Base-by-base conservation (phyloP, 371 early-diverging fungal species). In the Choanephora cucurbitarum region DNA sequence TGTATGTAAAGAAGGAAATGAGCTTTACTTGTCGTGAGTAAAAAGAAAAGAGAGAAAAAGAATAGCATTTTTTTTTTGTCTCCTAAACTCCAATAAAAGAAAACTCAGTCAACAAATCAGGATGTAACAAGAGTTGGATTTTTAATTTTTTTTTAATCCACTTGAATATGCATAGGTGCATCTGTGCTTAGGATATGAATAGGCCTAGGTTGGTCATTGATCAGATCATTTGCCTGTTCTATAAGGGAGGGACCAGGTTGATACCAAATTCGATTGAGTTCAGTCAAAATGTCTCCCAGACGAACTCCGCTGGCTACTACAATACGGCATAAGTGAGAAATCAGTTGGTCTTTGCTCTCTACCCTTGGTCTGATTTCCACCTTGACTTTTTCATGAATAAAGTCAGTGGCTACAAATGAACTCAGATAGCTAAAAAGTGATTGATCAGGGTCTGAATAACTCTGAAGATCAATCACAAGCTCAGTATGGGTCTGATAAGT, bases 381-480 rank as follows among this genome's bases (percentile, higher is more conserved):
- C 49, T 70, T 71, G 44, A 77, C 71, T 19, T 62, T 59, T 37
- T 73, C 75, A 49, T 55, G 37, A 10, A 51, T 47, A 50, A 67
- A 69, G 33, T 77, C 77, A 17, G 68, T 72, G n/a, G 60, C 56
- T 33, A 77, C 60, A 52, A 69, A 74, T 1, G 75, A 72, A 23
- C 63, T 62, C 5, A 72, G 17, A 42, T 74, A 72, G 28, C 64
- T 46, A 43, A 52, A 52, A 42, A 65, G 64, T 3, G 74, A 67
- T 46, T 77, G 74, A 3, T 73, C 72, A 10, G 72, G 52, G 24
- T 77, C 74, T 9, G 24, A 41, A 24, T 60, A 56, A 44, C 57
- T 34, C 31, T 70, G 54, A 31, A 77, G 43, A 54, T 77, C 78
- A 58, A 77, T 67, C 47, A 77, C 69, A 28, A 77, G 34, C 45